These are phyloP conservation scores for Aspergillus sp. DNA, from an alignment of 2,329 filamentous ascomycete species.

Conservation along the genomic window DNA sequence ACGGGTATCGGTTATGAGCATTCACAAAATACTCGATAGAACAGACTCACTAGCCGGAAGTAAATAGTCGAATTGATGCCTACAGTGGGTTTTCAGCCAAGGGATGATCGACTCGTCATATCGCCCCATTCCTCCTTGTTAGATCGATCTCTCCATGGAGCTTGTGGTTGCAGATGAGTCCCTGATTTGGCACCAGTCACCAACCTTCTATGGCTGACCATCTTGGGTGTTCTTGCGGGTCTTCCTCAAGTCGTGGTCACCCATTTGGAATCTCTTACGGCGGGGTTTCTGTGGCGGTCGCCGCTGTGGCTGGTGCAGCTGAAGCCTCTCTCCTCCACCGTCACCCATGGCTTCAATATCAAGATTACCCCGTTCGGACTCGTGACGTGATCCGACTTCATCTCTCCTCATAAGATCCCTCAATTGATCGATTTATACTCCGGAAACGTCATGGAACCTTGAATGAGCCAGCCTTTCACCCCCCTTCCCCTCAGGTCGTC, in stretches of 20 bases:
- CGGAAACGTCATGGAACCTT: conserved; percentile 10
- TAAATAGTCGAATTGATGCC: too few species aligned
- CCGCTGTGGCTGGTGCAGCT: conserved; percentile 6
- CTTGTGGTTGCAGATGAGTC: background rate
- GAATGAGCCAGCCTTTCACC: background rate
- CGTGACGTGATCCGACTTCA: conserved; percentile 6
- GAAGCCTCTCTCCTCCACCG: background rate
- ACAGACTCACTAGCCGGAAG: too few species aligned
- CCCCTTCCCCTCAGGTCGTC: background rate
- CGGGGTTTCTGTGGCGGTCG: background rate
- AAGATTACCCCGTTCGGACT: conserved; percentile 4
- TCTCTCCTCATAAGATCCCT: background rate
- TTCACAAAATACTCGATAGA: too few species aligned
- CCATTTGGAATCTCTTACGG: background rate
- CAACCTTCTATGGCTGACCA: background rate
- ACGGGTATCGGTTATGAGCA: too few species aligned
- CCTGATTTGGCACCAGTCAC: background rate
- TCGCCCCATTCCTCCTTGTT: too few species aligned
- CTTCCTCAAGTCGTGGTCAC: too few species aligned
- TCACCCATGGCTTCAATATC: background rate
- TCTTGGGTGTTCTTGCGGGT: background rate
- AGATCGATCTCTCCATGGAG: background rate
- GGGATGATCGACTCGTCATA: too few species aligned
- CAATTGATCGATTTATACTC: background rate
- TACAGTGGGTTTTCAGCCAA: too few species aligned